Conservation (phyloP, 352 stramenopile species). For the Phytophthora hybrid region DNA sequence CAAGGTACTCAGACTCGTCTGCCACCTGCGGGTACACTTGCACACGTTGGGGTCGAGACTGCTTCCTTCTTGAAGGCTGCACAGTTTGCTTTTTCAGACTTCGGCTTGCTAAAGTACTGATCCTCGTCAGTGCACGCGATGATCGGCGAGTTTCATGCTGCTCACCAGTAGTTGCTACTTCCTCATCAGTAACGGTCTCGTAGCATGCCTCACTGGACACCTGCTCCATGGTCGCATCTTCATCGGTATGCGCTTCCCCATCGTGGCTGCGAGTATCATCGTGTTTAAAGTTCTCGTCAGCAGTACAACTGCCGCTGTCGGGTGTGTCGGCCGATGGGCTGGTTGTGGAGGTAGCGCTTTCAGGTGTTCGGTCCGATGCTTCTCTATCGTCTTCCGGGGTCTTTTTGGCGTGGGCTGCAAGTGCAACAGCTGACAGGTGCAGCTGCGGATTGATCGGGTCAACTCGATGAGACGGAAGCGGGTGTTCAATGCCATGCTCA, state of each 20-base stretch:
- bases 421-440: conserved; percentile 50
- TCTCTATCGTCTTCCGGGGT: conserved; percentile 15
- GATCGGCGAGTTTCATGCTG: conserved; percentile 62
- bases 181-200: conserved; percentile 32
- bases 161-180: conserved; percentile 20
- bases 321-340: conserved; percentile 15
- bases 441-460: conserved; percentile 71
- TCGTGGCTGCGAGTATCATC: conserved; percentile 4
- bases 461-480: conserved; percentile 58
- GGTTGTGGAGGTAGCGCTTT: conserved; percentile 23
- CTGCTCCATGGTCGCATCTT: conserved; percentile 23
- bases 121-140: conserved; percentile 59
- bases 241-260: conserved; percentile 23
- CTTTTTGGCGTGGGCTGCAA: conserved; percentile 30
- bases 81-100: conserved; percentile 55
- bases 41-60: conserved; percentile 32
- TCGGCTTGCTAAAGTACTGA: conserved; percentile 60
- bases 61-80: conserved; percentile 28
- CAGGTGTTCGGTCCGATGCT: conserved; percentile 13
- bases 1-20: conserved; percentile 74
- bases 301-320: conserved; percentile 21
- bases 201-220: conserved; percentile 16
- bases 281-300: conserved; percentile 19
- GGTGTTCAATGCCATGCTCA: conserved; percentile 89
- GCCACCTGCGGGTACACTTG: conserved; percentile 38